Conservation (phyloP, 2,329 filamentous ascomycete species). For the Thermomyces lanuginosus region DNA sequence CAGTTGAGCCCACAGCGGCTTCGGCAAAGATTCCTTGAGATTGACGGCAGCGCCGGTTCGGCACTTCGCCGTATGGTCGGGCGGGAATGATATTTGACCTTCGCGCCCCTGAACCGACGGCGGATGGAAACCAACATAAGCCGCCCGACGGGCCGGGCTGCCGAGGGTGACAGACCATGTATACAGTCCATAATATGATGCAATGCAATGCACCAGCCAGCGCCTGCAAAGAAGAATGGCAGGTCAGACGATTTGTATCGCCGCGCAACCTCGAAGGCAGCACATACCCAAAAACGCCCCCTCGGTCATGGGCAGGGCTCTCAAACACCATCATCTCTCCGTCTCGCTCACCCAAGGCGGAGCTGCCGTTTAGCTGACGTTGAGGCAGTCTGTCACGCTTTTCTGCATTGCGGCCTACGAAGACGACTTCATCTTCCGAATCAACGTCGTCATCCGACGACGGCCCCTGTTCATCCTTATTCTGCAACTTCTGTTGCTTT, state of each 20-base stretch:
- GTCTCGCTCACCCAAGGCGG: constrained; percentile 30
- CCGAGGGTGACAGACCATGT: constrained; percentile 66
- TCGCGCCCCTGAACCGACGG: constrained; percentile 14
- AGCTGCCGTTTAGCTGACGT: no score
- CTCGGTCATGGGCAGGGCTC: constrained; percentile 55
- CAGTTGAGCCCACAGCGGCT: constrained; percentile 22
- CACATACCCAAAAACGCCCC: constrained; percentile 65
- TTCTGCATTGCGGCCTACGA: constrained; percentile 55
- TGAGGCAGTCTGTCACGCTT: no score
- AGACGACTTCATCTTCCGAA: constrained; percentile 79
- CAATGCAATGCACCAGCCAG: constrained; percentile 86
- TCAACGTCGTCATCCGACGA: constrained; percentile 26
- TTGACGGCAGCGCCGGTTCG: constrained; percentile 14
- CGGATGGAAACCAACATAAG: constrained; percentile 56
- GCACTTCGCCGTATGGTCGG: constrained; percentile 10
- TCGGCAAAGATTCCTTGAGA: constrained; percentile 22
- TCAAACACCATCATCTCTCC: constrained; percentile 65
- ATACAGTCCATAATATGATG: constrained; percentile 74
- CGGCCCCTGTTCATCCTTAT: constrained; percentile 30
- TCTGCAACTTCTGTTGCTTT: constrained; percentile 33
- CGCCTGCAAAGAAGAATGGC: constrained; percentile 37
- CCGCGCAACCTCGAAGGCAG: constrained; percentile 1
- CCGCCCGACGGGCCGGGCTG: constrained; percentile 55
- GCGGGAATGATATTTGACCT: constrained; percentile 12
- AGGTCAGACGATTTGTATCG: background rate